These are phyloP conservation scores for Cucurbita moschata DNA, from an alignment of 306 rosid genomes.

Conservation along the genomic window DNA sequence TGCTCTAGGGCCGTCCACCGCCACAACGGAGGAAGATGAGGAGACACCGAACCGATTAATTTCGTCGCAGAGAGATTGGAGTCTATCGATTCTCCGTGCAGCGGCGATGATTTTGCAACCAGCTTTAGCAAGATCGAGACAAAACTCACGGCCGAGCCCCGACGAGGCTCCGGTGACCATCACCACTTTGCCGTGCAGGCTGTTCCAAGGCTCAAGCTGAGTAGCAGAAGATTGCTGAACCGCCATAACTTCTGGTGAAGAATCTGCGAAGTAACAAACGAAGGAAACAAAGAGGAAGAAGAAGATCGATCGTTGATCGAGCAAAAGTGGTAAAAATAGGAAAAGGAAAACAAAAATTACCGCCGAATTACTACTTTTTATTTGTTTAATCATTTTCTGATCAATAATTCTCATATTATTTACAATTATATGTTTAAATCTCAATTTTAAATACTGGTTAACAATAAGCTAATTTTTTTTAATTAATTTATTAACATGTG, in stretches of 20 bases:
- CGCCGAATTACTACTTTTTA: too few relatives aligned
- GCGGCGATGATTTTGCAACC: constrained; percentile 51
- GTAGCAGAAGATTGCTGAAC: not conserved
- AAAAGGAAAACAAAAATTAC: not conserved
- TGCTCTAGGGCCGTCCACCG: constrained; percentile 16
- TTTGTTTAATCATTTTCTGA: too few relatives aligned
- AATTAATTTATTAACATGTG: too few relatives aligned
- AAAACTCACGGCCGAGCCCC: constrained; percentile 61
- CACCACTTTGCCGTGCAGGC: constrained; percentile 51
- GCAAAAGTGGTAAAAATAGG: not conserved
- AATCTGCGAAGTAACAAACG: too few relatives aligned
- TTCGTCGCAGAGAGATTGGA: not conserved
- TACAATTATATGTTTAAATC: too few relatives aligned
- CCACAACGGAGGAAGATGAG: not conserved
- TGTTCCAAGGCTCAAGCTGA: constrained; percentile 40
- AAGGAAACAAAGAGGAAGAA: not conserved
- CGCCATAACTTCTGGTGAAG: constrained; percentile 19
- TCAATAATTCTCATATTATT: too few relatives aligned
- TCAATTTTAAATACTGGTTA: too few relatives aligned
- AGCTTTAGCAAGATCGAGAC: constrained; percentile 51
- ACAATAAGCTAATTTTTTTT: too few relatives aligned
- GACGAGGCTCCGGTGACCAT: constrained; percentile 79
- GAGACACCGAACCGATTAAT: constrained; percentile 39
- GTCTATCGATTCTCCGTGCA: constrained; percentile 41
- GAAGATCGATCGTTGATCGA: not conserved